Evolutionary conservation across 495 filamentous ascomycete species (phyloP), one percentile per base, ranked within the genome.

Genomic region (Thermothielavioides terrestris): DNA sequence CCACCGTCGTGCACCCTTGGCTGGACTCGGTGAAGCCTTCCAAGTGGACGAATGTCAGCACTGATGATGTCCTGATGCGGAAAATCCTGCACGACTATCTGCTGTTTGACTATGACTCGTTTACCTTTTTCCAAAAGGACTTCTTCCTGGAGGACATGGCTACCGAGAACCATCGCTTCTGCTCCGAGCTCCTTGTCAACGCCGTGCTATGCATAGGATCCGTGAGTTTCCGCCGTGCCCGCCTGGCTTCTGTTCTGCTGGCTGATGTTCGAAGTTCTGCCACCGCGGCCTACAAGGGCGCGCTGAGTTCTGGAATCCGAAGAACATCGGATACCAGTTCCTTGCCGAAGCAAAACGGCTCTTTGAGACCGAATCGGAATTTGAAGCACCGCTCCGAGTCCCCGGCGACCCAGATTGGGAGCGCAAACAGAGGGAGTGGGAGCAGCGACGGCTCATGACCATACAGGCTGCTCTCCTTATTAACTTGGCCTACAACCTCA

Each of bases 271-370:
- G 39, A 17, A 69, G 68, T 59, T 61, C 25, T 65, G 60, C 50
- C 55, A 60, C 32, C 58, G 58, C 8, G 61, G 60, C 0, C 37
- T 70, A 15, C 53, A 54, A 2, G 39, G 59, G 22, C 62, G 66
- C 9, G 53, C 56, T 11, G 62, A 67, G 37, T 65, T 58, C 22
- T 72, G 68, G 68, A 60, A 68, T 27, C 66, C 68, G 0, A 58
- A 61, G 22, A 60, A 54, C 9, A 47, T 70, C 11, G 56, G 61
- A 1, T 70, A 70, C 36, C 61, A 63, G 39, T 70, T 72, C 22
- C 53, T 66, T 7, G 68, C 68, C 35, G 68, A 72, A 47, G 61
- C 67, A 18, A 68, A 57, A 35, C 54, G 68, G 30, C 57, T 72
- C 1, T 65, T 67, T 49, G 66, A 72, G 35, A 23, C 65, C 14